A percentile compares a stretch with the other conserved stretches of the same genome.
phyloP scores from a whole-genome alignment of 1,284 basidiomycete genomes.

The Tilletia setariae region DNA sequence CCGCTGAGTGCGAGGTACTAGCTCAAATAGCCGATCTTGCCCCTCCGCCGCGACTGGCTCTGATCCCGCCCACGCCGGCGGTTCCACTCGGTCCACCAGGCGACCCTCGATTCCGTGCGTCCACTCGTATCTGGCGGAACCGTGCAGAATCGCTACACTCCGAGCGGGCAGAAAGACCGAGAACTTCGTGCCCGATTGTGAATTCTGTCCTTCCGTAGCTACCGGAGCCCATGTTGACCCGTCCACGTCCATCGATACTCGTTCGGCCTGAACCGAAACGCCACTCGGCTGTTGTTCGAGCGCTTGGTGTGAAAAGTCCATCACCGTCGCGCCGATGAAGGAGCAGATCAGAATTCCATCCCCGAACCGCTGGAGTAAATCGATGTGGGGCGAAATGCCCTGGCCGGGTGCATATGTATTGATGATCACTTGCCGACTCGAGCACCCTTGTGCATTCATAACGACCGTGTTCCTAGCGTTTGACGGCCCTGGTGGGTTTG shows the following conservation, averaged over 20 bases:
- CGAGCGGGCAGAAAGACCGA: slow-evolving; percentile 55
- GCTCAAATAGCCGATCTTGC: not conserved
- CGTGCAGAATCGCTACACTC: slow-evolving; percentile 55
- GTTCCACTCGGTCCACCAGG: slow-evolving; percentile 22
- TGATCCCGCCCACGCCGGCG: too few species aligned
- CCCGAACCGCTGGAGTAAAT: slow-evolving; percentile 57
- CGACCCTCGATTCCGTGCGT: slow-evolving; percentile 56
- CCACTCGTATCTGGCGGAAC: slow-evolving; percentile 57
- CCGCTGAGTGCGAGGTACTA: slow-evolving; percentile 24
- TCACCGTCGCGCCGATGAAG: slow-evolving; percentile 33
- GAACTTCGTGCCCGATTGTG: not conserved
- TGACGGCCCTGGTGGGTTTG: not conserved
- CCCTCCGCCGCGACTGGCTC: not conserved
- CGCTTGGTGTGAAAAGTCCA: slow-evolving; percentile 29
- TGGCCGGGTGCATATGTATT: slow-evolving; percentile 57
- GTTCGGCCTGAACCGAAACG: too few species aligned
- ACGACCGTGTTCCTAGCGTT: not conserved
- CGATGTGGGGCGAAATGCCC: slow-evolving; percentile 58
- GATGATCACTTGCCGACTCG: slow-evolving; percentile 54
- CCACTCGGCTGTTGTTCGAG: not conserved
- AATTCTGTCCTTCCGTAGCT: too few species aligned
- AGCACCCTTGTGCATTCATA: not conserved
- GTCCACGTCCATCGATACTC: too few species aligned
- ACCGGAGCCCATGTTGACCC: too few species aligned
- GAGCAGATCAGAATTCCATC: slow-evolving; percentile 44